phyloP scores from a whole-genome alignment of 2,329 filamentous ascomycete species.

The Talaromyces verruculosus region DNA sequence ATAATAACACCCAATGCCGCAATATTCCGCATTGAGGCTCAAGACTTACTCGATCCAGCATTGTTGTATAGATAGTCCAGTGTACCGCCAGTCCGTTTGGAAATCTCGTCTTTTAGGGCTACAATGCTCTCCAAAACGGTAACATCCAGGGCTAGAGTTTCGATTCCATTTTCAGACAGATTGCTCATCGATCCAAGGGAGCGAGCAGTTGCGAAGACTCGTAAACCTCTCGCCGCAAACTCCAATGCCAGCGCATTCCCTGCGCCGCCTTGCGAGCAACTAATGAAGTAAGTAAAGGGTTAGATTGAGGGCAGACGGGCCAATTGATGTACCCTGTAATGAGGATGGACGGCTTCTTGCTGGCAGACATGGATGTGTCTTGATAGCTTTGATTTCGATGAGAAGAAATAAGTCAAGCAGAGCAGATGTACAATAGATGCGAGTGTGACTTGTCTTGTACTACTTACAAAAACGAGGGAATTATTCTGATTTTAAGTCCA shows the following conservation, averaged over 20 bases:
- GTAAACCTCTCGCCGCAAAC: slow-evolving; percentile 11
- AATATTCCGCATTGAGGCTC: background rate
- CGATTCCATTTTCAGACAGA: slow-evolving; percentile 11
- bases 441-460: background rate
- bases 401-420: background rate
- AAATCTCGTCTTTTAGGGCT: slow-evolving; percentile 12
- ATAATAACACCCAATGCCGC: background rate
- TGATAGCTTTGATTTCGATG: background rate
- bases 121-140: slow-evolving; percentile 6
- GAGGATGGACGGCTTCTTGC: slow-evolving; percentile 12
- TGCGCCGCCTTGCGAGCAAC: slow-evolving; percentile 13
- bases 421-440: background rate
- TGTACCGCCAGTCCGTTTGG: slow-evolving; percentile 10
- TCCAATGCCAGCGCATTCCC: slow-evolving; percentile 16
- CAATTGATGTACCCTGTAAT: slow-evolving; percentile 12
- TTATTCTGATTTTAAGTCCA: background rate
- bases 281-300: background rate
- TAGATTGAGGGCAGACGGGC: background rate
- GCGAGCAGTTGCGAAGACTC: slow-evolving; percentile 15
- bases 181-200: slow-evolving; percentile 13
- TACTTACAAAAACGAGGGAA: background rate
- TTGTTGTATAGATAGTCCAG: slow-evolving; percentile 14
- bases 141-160: slow-evolving; percentile 10
- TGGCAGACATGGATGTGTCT: slow-evolving; percentile 5
- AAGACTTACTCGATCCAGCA: slow-evolving; percentile 9